Conservation (phyloP, 257 asterid genomes). For the Lycium ferocissimum region DNA sequence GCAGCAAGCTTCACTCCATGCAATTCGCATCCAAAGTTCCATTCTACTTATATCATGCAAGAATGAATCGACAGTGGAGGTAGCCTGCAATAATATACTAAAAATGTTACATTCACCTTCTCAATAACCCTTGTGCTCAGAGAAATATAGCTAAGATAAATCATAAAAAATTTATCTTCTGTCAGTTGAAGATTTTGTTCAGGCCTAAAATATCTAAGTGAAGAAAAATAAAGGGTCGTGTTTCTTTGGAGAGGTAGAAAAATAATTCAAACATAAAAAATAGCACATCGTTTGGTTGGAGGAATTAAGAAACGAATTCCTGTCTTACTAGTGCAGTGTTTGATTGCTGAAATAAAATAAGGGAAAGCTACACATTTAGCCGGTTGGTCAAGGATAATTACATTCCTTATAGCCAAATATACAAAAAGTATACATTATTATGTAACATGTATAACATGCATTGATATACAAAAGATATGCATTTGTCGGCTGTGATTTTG, state of each 20-base stretch:
- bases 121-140: neutral
- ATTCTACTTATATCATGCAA: conserved; percentile 43
- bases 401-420: too few relatives aligned
- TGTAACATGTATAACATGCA: too few relatives aligned
- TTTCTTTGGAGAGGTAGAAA: neutral
- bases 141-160: neutral
- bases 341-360: too few relatives aligned
- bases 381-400: too few relatives aligned
- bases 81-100: conserved; percentile 65
- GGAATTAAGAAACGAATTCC: neutral
- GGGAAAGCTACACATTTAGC: too few relatives aligned
- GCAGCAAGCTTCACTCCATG: neutral
- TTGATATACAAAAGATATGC: too few relatives aligned
- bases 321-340: too few relatives aligned
- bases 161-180: neutral
- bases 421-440: too few relatives aligned
- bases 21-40: neutral
- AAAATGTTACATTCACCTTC: neutral
- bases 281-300: neutral
- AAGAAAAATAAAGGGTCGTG: neutral
- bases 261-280: neutral
- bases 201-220: neutral
- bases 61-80: conserved; percentile 67
- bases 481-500: too few relatives aligned
- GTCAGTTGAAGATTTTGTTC: neutral